Conservation (phyloP, 179 eudicot species). For the Silene vulgaris region DNA sequence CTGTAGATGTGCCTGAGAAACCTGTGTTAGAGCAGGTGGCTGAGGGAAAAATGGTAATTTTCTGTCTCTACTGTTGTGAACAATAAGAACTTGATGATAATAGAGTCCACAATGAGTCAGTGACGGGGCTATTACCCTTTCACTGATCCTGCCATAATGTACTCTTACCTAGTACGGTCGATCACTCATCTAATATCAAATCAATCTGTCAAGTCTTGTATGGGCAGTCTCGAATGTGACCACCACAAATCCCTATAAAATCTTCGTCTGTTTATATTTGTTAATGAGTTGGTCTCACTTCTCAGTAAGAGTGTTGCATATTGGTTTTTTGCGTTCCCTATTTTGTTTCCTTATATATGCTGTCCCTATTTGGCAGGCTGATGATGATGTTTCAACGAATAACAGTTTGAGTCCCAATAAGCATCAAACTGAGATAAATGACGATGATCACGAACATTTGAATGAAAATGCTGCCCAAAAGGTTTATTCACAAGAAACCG, state of each 20-base stretch:
- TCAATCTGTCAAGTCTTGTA: too few species aligned
- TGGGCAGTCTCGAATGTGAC: too few species aligned
- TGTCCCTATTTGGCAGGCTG: slow-evolving; percentile 14
- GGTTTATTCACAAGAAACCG: neutral
- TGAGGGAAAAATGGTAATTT: slow-evolving; percentile 1
- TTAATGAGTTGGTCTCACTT: too few species aligned
- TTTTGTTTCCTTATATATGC: neutral
- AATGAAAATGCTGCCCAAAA: neutral
- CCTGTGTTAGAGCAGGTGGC: slow-evolving; percentile 22
- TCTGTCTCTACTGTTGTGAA: slow-evolving; percentile 4
- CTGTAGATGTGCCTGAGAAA: slow-evolving; percentile 20
- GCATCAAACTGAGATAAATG: neutral
- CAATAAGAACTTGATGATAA: neutral
- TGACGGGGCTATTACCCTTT: neutral
- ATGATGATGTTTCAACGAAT: slow-evolving; percentile 3
- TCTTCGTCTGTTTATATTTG: too few species aligned
- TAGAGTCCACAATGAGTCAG: neutral
- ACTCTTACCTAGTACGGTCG: too few species aligned
- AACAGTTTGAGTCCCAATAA: neutral
- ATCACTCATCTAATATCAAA: too few species aligned
- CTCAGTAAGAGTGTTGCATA: too few species aligned
- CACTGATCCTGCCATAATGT: too few species aligned
- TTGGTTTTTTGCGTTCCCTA: neutral
- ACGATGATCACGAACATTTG: slow-evolving; percentile 1
- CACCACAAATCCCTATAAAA: too few species aligned